These are phyloP conservation scores for Trichoderma sp. DNA, from an alignment of 2,329 filamentous ascomycete genomes.

Conservation along the genomic window DNA sequence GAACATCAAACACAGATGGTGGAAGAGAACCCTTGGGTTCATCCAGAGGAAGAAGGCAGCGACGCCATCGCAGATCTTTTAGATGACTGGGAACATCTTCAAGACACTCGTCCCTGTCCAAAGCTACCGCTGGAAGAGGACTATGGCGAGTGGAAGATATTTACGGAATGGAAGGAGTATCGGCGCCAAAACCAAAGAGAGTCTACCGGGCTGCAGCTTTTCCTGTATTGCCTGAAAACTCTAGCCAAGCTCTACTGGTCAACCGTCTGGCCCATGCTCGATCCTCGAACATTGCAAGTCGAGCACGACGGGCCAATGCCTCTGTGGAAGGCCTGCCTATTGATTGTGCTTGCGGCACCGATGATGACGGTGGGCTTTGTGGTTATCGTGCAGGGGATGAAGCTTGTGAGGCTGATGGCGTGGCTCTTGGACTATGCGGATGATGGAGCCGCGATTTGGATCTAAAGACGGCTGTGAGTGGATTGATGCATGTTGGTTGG, in stretches of 20 bases:
- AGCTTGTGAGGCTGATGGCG: constrained; percentile 29
- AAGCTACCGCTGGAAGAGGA: too few relatives aligned
- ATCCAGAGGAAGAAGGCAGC: constrained; percentile 31
- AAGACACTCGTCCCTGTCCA: too few relatives aligned
- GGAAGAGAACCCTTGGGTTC: constrained; percentile 35
- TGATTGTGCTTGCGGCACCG: constrained; percentile 35
- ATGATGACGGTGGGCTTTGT: constrained; percentile 31
- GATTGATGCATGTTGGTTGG: neutral
- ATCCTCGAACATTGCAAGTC: constrained; percentile 39
- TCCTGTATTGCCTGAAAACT: constrained; percentile 15
- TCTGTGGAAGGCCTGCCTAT: constrained; percentile 32
- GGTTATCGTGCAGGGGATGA: constrained; percentile 34
- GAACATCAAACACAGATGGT: constrained; percentile 6
- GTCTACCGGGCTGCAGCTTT: constrained; percentile 5
- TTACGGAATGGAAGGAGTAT: neutral
- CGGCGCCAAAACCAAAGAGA: constrained; percentile 27
- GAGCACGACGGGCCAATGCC: constrained; percentile 30
- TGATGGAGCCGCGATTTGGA: neutral
- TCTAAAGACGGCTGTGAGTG: neutral
- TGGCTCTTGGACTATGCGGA: constrained; percentile 22
- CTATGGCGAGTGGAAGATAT: neutral
- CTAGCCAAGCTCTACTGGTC: constrained; percentile 40
- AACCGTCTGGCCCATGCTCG: constrained; percentile 44
- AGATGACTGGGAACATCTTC: neutral
- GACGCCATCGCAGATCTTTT: constrained; percentile 38